These are phyloP conservation scores for Pleurotus cornucopiae DNA, from an alignment of 768 basidiomycete genomes.

Conservation along the genomic window DNA sequence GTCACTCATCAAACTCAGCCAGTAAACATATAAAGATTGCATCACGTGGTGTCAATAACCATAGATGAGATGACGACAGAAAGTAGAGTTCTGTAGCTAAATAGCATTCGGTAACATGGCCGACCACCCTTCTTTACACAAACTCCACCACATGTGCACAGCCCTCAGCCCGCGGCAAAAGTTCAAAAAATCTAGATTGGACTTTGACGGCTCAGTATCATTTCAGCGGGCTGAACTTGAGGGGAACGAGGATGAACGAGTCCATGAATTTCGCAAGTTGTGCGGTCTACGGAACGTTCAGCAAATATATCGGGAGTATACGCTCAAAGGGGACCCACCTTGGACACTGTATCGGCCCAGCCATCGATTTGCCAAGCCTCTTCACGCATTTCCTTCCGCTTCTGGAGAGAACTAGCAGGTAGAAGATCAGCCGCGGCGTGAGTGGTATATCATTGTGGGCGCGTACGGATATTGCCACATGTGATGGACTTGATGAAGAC, in stretches of 20 bases:
- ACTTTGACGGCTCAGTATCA: slow-evolving; percentile 24
- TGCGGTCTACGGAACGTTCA: slow-evolving; percentile 59
- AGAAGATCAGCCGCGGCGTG: slow-evolving; percentile 7
- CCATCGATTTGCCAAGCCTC: slow-evolving; percentile 93
- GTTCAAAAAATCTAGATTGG: too few species aligned
- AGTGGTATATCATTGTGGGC: slow-evolving; percentile 9
- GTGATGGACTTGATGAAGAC: slow-evolving; percentile 87
- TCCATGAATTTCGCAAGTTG: slow-evolving; percentile 87
- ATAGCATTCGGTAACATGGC: neutral
- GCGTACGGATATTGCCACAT: slow-evolving; percentile 96
- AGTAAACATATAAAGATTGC: neutral
- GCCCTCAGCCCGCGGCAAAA: too few species aligned
- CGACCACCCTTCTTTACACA: neutral
- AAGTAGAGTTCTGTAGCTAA: too few species aligned
- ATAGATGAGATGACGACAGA: neutral
- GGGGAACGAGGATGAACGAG: slow-evolving; percentile 73
- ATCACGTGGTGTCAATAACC: neutral
- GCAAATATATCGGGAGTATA: slow-evolving; percentile 10
- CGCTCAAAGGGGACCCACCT: slow-evolving; percentile 45
- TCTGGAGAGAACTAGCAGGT: slow-evolving; percentile 58
- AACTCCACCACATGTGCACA: neutral
- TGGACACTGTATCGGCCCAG: slow-evolving; percentile 92
- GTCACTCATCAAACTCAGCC: slow-evolving; percentile 23
- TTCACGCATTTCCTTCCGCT: slow-evolving; percentile 80
- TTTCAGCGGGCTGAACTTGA: slow-evolving; percentile 84